Percentiles rank a stretch among this genome's conserved stretches.
These are phyloP conservation scores for Rhizopogon parksii DNA, from an alignment of 1,284 basidiomycete genomes.

Conservation along the genomic window DNA sequence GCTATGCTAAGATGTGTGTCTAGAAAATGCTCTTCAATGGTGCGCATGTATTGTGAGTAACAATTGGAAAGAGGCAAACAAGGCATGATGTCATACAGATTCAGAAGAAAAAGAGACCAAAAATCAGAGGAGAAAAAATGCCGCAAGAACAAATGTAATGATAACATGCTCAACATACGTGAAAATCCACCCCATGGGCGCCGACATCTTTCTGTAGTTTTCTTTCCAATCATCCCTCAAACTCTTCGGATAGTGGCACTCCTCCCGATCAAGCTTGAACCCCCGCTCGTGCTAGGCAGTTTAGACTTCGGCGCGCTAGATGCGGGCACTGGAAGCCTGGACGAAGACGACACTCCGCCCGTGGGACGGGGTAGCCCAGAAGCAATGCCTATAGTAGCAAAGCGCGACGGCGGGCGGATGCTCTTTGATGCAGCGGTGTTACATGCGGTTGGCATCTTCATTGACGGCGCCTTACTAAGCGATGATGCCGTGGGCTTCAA, in stretches of 20 bases:
- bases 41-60: not conserved
- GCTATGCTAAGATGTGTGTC: not conserved
- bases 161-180: conserved; percentile 3
- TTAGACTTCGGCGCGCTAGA: conserved; percentile 8
- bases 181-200: not conserved
- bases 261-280: conserved; percentile 3
- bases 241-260: conserved; percentile 2
- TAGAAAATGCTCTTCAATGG: not conserved
- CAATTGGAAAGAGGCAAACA: not conserved
- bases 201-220: too few relatives aligned
- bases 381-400: conserved; percentile 2
- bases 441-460: not conserved
- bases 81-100: not conserved
- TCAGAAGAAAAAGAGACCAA: not conserved
- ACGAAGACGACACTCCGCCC: not conserved
- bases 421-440: not conserved
- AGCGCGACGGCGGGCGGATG: conserved; percentile 9
- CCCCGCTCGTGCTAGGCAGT: not conserved
- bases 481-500: conserved; percentile 3
- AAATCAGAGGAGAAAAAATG: not conserved
- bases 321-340: conserved; percentile 9
- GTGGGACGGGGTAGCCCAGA: conserved; percentile 9
- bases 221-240: not conserved
- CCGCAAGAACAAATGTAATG: conserved; percentile 1
- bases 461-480: conserved; percentile 3